A percentile compares a stretch with the other conserved stretches of the same genome.
Evolutionary conservation across 108 stramenopile genomes (phyloP).

Genomic region (Epipyxis sp.): DNA sequence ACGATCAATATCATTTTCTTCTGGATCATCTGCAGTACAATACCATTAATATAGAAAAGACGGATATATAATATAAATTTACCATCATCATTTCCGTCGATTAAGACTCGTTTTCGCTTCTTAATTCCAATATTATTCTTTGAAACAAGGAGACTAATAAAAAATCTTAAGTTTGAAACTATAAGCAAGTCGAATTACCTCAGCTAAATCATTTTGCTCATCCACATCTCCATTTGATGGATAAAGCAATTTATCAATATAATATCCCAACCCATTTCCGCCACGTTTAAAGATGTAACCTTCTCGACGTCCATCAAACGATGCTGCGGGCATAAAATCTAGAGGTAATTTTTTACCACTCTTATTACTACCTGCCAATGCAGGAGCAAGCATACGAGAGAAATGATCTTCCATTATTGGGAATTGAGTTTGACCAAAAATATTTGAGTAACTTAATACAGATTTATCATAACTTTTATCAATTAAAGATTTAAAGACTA

Average conservation of each 20-base stretch:
- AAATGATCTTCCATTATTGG: no score
- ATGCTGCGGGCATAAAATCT: constrained; percentile 32
- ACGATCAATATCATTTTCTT: neutral
- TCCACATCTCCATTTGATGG: neutral
- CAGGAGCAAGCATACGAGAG: no score
- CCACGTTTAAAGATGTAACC: constrained; percentile 52
- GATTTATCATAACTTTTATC: no score
- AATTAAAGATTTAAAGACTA: no score
- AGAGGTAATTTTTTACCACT: no score
- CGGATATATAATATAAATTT: no score
- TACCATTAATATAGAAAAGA: neutral
- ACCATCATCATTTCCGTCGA: neutral
- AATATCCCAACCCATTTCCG: constrained; percentile 42
- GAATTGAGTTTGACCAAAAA: no score
- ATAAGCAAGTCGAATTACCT: neutral
- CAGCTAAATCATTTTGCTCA: neutral
- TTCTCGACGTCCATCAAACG: constrained; percentile 38
- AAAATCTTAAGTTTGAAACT: neutral
- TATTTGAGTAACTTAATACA: no score
- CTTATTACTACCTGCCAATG: no score
- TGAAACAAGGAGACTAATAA: neutral
- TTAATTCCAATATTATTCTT: neutral
- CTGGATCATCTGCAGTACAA: neutral
- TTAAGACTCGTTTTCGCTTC: neutral
- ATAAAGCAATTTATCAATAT: neutral